phyloP scores from a whole-genome alignment of 2,329 filamentous ascomycete species.

The Alternaria consortialis region DNA sequence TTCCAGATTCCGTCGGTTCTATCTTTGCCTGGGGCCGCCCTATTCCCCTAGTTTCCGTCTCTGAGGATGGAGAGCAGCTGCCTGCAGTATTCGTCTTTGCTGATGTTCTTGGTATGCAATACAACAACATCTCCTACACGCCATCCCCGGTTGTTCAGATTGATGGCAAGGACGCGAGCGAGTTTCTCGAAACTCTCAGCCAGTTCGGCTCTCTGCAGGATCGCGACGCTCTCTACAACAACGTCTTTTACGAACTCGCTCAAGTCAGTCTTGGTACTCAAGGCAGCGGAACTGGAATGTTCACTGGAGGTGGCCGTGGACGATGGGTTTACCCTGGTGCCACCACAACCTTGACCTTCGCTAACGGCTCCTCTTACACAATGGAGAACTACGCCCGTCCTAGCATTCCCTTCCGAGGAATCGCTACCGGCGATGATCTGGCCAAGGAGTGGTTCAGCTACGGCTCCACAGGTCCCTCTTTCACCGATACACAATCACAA shows the following conservation, averaged over 20 bases:
- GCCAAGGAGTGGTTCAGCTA: constrained; percentile 51
- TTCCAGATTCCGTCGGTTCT: constrained; percentile 61
- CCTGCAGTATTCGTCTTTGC: constrained; percentile 66
- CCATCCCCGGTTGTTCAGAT: constrained; percentile 65
- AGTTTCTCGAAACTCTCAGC: constrained; percentile 59
- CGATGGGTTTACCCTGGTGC: constrained; percentile 55
- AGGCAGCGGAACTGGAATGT: constrained; percentile 55
- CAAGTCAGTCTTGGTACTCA: constrained; percentile 53
- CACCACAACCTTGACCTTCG: constrained; percentile 56
- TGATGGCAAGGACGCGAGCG: constrained; percentile 62
- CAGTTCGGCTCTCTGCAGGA: constrained; percentile 63
- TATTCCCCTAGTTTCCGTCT: constrained; percentile 67
- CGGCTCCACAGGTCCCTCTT: constrained; percentile 16
- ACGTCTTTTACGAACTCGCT: constrained; percentile 58
- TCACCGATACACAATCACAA: constrained; percentile 2
- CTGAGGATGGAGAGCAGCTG: constrained; percentile 65
- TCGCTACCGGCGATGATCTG: constrained; percentile 53
- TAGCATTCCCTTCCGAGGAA: constrained; percentile 49
- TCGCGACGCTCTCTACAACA: constrained; percentile 66
- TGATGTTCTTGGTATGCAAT: constrained; percentile 57
- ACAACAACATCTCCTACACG: constrained; percentile 55
- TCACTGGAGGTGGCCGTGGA: constrained; percentile 56
- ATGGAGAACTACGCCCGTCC: constrained; percentile 57
- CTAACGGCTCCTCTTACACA: constrained; percentile 53
- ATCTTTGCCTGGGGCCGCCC: constrained; percentile 61